Conservation (phyloP, 129 eudicot genomes). For the carrot (Daucus carota) region DNA sequence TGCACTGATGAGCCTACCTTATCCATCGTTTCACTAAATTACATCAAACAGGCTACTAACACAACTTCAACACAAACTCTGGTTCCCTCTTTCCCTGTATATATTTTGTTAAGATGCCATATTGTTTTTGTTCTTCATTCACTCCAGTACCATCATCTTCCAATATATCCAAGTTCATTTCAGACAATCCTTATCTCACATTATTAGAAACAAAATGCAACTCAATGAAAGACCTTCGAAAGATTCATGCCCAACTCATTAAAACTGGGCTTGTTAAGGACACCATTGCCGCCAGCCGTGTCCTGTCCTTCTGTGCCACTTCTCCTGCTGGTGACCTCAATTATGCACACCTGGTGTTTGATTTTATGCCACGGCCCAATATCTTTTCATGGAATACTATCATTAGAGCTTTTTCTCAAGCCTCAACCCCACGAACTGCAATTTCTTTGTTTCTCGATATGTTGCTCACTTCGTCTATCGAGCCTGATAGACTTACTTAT, state of each 20-base stretch:
- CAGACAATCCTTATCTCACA: conserved; percentile 48
- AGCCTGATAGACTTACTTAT: conserved; percentile 52
- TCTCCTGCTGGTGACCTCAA: conserved; percentile 31
- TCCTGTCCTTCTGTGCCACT: conserved; percentile 51
- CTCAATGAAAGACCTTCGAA: conserved; percentile 48
- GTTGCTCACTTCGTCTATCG: conserved; percentile 27
- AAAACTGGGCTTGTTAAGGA: conserved; percentile 53
- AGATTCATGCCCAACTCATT: conserved; percentile 66
- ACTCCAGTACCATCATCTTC: conserved; percentile 31
- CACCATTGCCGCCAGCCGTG: conserved; percentile 52
- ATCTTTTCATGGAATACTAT: conserved; percentile 58
- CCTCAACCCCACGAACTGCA: conserved; percentile 48
- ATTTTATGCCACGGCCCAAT: conserved; percentile 35
- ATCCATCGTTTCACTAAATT: too few relatives aligned
- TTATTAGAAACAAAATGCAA: conserved; percentile 61
- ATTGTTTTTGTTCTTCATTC: conserved; percentile 42
- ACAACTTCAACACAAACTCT: too few relatives aligned
- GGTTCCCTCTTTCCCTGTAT: too few relatives aligned
- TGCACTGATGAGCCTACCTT: too few relatives aligned
- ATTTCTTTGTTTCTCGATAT: conserved; percentile 42
- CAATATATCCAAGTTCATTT: conserved; percentile 42
- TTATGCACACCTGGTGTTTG: conserved; percentile 47
- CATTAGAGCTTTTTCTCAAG: conserved; percentile 57
- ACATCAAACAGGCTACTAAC: too few relatives aligned
- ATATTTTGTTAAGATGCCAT: conserved; percentile 6